Evolutionary conservation across 73 alveolate species (phyloP).

Genomic region (Paramecium biaurelia): DNA sequence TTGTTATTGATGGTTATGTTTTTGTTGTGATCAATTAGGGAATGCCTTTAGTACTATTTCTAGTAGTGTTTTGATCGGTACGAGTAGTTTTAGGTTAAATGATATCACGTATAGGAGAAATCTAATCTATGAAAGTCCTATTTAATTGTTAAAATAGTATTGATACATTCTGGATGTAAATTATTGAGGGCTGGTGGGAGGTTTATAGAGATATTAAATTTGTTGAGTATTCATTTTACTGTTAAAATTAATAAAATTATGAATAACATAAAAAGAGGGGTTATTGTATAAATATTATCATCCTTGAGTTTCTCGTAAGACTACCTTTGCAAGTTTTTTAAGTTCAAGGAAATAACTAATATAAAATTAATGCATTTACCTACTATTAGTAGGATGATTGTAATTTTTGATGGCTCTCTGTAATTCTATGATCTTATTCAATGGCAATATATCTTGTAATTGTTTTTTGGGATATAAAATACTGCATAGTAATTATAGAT

Average conservation of each 20-base stretch:
- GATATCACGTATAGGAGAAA: background rate
- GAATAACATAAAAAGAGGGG: background rate
- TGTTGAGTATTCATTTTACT: background rate
- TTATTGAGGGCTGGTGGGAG: background rate
- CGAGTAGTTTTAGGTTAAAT: background rate
- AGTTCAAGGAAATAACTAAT: background rate
- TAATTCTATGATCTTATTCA: slow-evolving; percentile 32
- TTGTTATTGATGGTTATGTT: background rate
- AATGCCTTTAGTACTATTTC: background rate
- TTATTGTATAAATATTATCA: background rate
- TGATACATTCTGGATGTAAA: background rate
- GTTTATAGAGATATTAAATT: background rate
- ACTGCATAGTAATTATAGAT: background rate
- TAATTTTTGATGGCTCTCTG: background rate
- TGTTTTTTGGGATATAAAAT: slow-evolving; percentile 21
- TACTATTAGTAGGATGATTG: background rate
- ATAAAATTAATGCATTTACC: background rate
- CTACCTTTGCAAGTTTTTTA: background rate
- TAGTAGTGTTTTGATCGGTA: background rate
- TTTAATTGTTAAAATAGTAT: background rate
- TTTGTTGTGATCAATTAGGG: background rate
- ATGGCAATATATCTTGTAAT: slow-evolving; percentile 13
- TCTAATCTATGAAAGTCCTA: background rate
- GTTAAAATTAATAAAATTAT: background rate
- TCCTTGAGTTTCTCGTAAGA: slow-evolving; percentile 9